Evolutionary conservation across 73 alveolate genomes (phyloP), one percentile per base, ranked within the genome.

Genomic region (Paramecium primaurelia): DNA sequence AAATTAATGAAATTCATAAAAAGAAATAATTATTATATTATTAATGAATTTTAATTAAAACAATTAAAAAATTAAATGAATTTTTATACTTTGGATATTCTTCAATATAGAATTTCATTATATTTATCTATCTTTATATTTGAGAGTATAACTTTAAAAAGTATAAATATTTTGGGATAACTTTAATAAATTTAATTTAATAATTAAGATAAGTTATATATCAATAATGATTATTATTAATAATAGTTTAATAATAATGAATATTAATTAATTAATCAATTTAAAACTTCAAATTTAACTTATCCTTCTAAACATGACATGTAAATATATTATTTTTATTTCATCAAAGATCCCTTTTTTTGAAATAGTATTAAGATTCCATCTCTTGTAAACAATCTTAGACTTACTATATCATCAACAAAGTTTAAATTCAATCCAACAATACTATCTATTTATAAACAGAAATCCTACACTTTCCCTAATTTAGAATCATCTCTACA

Each of bases 301-400:
- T 25, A 28, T 32, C 47, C 84, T 64, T 28, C 42, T 8, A 64
- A 64, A 34, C 84, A 64, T 32, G 84, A 32, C 9, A 80, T 80
- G 32, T 32, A 80, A 5, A 80, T 6, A 14, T 49, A 14, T 42
- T 45, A 14, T 25, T 47, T 47, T 80, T 80, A 26, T 44, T 80
- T 80, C 73, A 80, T 40, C 8, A 80, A 49, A 42, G 77, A 80
- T 44, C 91, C 91, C 34, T 40, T 22, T 80, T 47, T 80, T 18
- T 40, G 11, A 25, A 10, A 80, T 26, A 80, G 12, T n/a, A 42
- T 44, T 8, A 26, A 3, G 0, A 80, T 36, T 0, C n/a, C 75
- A 80, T 80, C 91, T 47, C 77, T 80, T 80, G 47, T 80, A 42
- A 45, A 40, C n/a, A 45, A 80, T 32, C 44, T 34, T 7, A 80